A percentile compares a stretch with the other conserved stretches of the same genome.
phyloP scores from a whole-genome alignment of 23 red algal species.

The Porphyridium purpureum region DNA sequence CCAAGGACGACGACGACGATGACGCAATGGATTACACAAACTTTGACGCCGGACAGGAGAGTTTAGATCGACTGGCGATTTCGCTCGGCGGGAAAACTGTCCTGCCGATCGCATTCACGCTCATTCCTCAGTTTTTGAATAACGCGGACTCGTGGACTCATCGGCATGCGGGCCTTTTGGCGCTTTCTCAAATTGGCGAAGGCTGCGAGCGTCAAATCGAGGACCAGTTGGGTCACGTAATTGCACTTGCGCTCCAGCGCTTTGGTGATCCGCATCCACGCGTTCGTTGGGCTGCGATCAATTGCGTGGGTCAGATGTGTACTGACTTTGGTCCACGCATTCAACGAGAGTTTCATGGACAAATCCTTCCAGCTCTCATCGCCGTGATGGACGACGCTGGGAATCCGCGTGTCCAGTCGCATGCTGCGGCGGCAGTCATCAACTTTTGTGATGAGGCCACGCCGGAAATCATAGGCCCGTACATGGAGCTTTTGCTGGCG shows the following conservation, averaged over 20 bases:
- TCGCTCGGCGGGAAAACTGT: conserved; percentile 91
- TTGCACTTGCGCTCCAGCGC: conserved; percentile 35
- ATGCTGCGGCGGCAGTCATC: conserved; percentile 91
- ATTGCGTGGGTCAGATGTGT: conserved; percentile 99
- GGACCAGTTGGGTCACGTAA: conserved; percentile 48
- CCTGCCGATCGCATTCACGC: conserved; percentile 45
- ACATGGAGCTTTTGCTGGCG: conserved; percentile 60
- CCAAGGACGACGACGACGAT: conserved; percentile 68
- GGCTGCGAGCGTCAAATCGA: conserved; percentile 92
- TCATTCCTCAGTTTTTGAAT: conserved; percentile 45
- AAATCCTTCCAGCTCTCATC: conserved; percentile 48
- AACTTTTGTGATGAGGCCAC: conserved; percentile 99
- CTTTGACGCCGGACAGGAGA: conserved; percentile 74
- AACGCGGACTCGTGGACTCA: conserved; percentile 47
- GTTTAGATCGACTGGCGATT: conserved; percentile 87
- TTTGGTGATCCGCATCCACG: conserved; percentile 80
- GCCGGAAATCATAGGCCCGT: conserved; percentile 51
- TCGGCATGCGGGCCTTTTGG: conserved; percentile 84
- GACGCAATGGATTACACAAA: conserved; percentile 39
- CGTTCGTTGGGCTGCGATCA: conserved; percentile 97
- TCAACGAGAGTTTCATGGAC: conserved; percentile 55
- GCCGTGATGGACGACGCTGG: conserved; percentile 71
- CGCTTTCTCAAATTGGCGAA: conserved; percentile 93
- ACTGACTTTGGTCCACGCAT: conserved; percentile 90
- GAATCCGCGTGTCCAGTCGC: conserved; percentile 78